phyloP scores from a whole-genome alignment of 2,329 filamentous ascomycete species.

The Elsinoe australis region DNA sequence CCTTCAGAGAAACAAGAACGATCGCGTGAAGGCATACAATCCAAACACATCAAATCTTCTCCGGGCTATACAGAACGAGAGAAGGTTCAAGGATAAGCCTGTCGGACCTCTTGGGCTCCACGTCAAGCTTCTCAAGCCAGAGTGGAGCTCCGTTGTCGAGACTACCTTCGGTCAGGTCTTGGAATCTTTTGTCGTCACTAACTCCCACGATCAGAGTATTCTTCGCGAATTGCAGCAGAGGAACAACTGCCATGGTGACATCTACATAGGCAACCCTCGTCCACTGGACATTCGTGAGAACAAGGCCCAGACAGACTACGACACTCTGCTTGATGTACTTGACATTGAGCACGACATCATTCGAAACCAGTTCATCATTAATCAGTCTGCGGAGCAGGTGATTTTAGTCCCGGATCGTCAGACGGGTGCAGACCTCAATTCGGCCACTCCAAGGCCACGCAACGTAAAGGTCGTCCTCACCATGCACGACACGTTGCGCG shows the following conservation, averaged over 20 bases:
- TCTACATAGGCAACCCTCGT: conserved; percentile 56
- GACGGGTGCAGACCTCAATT: conserved; percentile 63
- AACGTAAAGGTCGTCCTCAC: conserved; percentile 70
- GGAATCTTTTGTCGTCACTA: conserved; percentile 73
- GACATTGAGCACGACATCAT: conserved; percentile 75
- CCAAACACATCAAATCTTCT: conserved; percentile 56
- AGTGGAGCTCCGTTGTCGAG: conserved; percentile 80
- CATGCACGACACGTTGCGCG: conserved; percentile 52
- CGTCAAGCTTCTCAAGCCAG: conserved; percentile 65
- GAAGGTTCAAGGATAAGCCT: conserved; percentile 61
- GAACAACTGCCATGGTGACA: conserved; percentile 43
- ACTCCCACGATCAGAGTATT: conserved; percentile 63
- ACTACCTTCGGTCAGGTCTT: conserved; percentile 62
- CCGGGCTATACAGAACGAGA: conserved; percentile 60
- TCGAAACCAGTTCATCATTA: conserved; percentile 75
- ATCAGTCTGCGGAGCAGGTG: conserved; percentile 72
- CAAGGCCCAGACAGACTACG: conserved; percentile 64
- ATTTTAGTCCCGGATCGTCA: conserved; percentile 63
- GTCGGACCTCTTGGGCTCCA: conserved; percentile 77
- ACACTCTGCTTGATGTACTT: conserved; percentile 73
- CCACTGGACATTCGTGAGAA: conserved; percentile 54
- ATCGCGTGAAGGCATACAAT: conserved; percentile 58
- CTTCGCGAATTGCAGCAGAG: conserved; percentile 59
- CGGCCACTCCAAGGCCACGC: conserved; percentile 52
- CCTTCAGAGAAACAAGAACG: conserved; percentile 44